Evolutionary conservation across 345 rosid genomes (phyloP).

Genomic region (Eucalyptus pumila): DNA sequence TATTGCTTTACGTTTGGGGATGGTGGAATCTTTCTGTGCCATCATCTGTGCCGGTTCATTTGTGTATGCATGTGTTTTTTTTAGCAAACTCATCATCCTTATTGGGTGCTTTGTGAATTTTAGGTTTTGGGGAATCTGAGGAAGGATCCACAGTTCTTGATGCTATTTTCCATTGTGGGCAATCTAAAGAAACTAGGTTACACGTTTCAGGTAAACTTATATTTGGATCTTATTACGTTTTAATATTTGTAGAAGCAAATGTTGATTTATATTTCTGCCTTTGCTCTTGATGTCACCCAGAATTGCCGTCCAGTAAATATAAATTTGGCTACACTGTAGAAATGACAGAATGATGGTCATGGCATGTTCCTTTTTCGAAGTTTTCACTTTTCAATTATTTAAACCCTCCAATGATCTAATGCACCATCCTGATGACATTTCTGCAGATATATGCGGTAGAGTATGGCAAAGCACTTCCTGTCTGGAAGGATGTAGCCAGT

Average conservation of each 20-base stretch:
- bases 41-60: not conserved
- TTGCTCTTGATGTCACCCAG: not conserved
- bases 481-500: constrained; percentile 59
- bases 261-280: not conserved
- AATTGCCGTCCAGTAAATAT: not conserved
- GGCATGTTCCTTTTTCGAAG: not conserved
- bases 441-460: constrained; percentile 57
- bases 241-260: not conserved
- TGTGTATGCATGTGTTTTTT: not conserved
- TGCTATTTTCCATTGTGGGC: constrained; percentile 70
- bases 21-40: not conserved
- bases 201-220: constrained; percentile 45
- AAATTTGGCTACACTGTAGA: not conserved
- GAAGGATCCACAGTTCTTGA: constrained; percentile 54
- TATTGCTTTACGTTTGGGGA: not conserved
- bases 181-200: constrained; percentile 83
- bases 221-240: not conserved
- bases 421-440: constrained; percentile 7
- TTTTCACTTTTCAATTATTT: constrained; percentile 1
- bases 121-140: constrained; percentile 80
- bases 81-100: not conserved
- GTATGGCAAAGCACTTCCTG: constrained; percentile 38
- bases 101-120: constrained; percentile 3
- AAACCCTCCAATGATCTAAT: constrained; percentile 6
- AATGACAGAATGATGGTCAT: not conserved